A percentile compares a stretch with the other conserved stretches of the same genome.
These are phyloP conservation scores for Magnusiomyces magnusii DNA, from an alignment of 1,139 yeast genomes.

Conservation along the genomic window DNA sequence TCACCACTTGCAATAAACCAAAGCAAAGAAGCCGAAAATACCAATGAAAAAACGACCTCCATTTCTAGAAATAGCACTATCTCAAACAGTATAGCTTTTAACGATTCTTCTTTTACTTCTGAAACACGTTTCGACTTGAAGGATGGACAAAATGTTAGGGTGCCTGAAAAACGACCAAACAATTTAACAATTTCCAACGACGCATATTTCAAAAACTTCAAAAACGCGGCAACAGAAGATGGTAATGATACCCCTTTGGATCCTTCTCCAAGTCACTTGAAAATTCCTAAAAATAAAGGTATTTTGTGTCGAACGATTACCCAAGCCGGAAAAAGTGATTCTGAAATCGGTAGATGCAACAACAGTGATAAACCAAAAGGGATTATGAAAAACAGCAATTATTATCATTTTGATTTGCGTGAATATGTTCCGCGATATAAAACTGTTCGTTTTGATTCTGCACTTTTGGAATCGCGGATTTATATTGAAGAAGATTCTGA, in stretches of 20 bases:
- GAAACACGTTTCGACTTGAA: neutral
- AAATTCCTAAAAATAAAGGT: neutral
- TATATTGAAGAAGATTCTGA: conserved; percentile 4
- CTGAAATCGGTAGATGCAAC: neutral
- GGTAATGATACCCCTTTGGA: neutral
- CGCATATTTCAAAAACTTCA: neutral
- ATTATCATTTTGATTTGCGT: conserved; percentile 15
- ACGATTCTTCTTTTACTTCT: neutral
- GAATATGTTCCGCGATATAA: conserved; percentile 11
- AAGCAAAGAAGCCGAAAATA: neutral
- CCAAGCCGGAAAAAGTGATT: neutral
- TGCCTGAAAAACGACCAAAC: neutral
- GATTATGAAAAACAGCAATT: conserved; percentile 1
- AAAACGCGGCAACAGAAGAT: too few species aligned
- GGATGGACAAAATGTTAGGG: neutral
- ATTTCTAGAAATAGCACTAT: too few species aligned
- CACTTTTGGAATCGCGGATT: conserved; percentile 10
- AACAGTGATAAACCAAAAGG: neutral
- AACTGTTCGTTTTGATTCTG: conserved; percentile 8
- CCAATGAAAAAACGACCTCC: too few species aligned
- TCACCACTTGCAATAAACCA: neutral
- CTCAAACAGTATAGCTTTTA: neutral
- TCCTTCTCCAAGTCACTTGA: neutral
- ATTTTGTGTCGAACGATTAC: neutral
- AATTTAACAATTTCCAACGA: neutral